These are phyloP conservation scores for Hypoxylon sp. DNA, from an alignment of 2,329 filamentous ascomycete genomes.

Conservation along the genomic window DNA sequence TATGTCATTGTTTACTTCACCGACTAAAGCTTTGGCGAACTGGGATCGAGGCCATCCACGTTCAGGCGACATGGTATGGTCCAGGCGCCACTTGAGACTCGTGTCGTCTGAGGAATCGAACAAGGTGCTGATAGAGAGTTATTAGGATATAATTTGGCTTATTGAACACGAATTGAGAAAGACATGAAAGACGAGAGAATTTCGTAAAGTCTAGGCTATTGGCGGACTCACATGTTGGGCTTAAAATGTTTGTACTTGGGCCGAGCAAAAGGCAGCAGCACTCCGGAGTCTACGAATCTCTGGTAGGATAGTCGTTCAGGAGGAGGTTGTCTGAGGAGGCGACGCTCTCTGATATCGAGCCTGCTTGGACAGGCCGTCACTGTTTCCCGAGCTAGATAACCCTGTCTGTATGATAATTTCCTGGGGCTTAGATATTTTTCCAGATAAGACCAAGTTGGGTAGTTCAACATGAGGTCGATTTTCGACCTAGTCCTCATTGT, in stretches of 20 bases:
- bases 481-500: background rate
- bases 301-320: background rate
- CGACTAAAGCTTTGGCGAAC: background rate
- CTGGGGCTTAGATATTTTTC: background rate
- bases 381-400: background rate
- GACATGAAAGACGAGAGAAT: too few species aligned
- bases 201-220: background rate
- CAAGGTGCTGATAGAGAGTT: background rate
- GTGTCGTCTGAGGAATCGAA: background rate
- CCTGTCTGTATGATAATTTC: background rate
- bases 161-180: too few species aligned
- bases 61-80: conserved; percentile 15
- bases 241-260: background rate
- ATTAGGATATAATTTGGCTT: background rate
- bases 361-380: background rate
- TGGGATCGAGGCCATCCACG: conserved; percentile 16
- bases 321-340: background rate
- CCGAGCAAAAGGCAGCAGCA: background rate
- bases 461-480: background rate
- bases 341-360: conserved; percentile 2
- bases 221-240: conserved; percentile 1
- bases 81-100: conserved; percentile 1
- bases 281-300: background rate
- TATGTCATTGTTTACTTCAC: background rate
- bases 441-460: background rate